These are phyloP conservation scores for Carex cristatella DNA, from an alignment of 176 grass and related monocot species.

Conservation along the genomic window DNA sequence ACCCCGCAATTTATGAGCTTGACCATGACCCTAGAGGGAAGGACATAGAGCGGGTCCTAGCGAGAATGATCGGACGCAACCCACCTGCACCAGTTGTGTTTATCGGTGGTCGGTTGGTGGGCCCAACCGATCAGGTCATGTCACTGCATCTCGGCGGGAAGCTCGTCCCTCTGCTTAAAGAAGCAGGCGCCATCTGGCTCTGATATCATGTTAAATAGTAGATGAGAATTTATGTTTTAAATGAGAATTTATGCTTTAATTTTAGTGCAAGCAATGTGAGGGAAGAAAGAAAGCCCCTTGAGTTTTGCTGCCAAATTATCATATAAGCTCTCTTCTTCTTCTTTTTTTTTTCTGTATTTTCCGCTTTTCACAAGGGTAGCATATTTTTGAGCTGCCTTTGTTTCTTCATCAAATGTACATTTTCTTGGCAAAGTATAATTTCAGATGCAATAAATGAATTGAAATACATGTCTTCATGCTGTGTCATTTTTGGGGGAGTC, in stretches of 20 bases:
- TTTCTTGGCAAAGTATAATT: not conserved
- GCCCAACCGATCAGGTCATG: constrained; percentile 57
- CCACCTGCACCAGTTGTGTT: constrained; percentile 51
- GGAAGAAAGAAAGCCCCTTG: not conserved
- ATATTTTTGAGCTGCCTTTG: not conserved
- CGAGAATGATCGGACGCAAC: constrained; percentile 45
- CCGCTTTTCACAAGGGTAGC: not conserved
- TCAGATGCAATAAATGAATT: not conserved
- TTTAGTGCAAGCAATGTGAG: not conserved
- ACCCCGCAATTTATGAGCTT: constrained; percentile 44
- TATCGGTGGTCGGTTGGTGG: constrained; percentile 56
- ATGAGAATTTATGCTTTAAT: not conserved
- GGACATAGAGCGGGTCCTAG: constrained; percentile 43
- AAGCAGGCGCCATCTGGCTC: constrained; percentile 64
- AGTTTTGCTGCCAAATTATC: not conserved
- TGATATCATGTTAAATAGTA: not conserved
- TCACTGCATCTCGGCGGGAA: constrained; percentile 52
- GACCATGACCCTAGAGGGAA: constrained; percentile 47
- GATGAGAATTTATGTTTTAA: not conserved
- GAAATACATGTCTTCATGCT: too few species aligned
- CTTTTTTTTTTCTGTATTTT: not conserved
- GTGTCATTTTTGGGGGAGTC: not conserved
- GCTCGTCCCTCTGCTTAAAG: constrained; percentile 54
- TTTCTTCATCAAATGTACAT: not conserved
- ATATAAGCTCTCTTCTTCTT: not conserved